phyloP scores from a whole-genome alignment of 805 yeast species.

The Pichia nakasei region DNA sequence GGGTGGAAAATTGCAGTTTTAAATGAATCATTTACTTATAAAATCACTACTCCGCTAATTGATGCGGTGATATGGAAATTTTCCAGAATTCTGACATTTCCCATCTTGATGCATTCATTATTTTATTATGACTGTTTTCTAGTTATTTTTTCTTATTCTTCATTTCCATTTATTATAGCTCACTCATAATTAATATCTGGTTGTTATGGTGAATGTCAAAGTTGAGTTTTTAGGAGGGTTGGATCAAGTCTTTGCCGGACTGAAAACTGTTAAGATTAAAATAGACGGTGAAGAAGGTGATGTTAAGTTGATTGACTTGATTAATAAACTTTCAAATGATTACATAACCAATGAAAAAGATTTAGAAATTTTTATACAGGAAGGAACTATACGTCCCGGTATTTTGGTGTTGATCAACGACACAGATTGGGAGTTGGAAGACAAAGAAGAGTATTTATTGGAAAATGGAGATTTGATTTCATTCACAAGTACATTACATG shows the following conservation, averaged over 20 bases:
- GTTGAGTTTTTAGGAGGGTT: slow-evolving; percentile 65
- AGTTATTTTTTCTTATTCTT: no score
- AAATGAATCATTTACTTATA: no score
- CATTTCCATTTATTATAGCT: background rate
- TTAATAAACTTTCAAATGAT: slow-evolving; percentile 42
- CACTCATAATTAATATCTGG: no score
- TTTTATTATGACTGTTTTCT: no score
- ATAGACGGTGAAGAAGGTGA: slow-evolving; percentile 22
- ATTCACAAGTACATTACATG: slow-evolving; percentile 90
- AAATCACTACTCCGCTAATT: no score
- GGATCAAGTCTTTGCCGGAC: slow-evolving; percentile 63
- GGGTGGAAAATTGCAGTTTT: no score
- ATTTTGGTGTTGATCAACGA: slow-evolving; percentile 86
- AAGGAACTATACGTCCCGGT: slow-evolving; percentile 82
- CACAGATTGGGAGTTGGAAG: slow-evolving; percentile 95
- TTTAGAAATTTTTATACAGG: slow-evolving; percentile 69
- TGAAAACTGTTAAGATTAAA: slow-evolving; percentile 27
- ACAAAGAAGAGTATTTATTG: slow-evolving; percentile 71
- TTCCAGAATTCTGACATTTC: no score
- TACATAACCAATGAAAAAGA: slow-evolving; percentile 56
- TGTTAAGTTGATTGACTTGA: slow-evolving; percentile 36
- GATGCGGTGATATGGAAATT: no score
- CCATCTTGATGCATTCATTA: no score
- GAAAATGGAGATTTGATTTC: slow-evolving; percentile 71
- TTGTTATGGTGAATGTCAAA: slow-evolving; percentile 30